Evolutionary conservation across 2,329 filamentous ascomycete genomes (phyloP), one percentile per base, ranked within the genome.

Genomic region (Lachnellula suecica): DNA sequence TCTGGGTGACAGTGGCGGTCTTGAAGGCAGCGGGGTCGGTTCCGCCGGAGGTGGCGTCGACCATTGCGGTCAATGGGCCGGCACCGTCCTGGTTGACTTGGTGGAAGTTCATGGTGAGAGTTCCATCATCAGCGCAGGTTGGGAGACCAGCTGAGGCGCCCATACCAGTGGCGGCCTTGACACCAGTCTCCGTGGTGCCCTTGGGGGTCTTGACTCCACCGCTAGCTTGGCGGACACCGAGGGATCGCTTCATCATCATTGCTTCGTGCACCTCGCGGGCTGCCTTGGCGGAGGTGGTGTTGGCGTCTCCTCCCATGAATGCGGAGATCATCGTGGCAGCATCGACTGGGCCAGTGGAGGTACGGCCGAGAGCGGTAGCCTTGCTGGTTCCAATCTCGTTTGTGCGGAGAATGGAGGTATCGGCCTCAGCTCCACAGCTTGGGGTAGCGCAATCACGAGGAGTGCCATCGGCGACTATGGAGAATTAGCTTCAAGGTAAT

Each of bases 261-360:
- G 78, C 79, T 63, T 90, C 79, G 66, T 94, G 86, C 10, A 97
- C 83, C 48, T 86, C 76, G 24, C 93, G 82, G n/a, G 90, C 85
- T 27, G 75, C 74, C n/a, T 71, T 66, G n/a, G 75, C 74, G 9
- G 66, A 66, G 27, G 71, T 68, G 25, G 65, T 63, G 3, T 68
- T 70, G 11, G 70, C 68, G 20, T 70, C 66, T n/a, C 54, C 65
- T 29, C 76, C 76, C 79, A 88, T 84, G 72, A 87, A 88, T 66
- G 67, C 76, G 52, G 75, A 60, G 58, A 88, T 76, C 70, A 83
- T 81, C 60, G 71, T 72, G 19, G 73, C 71, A 24, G 84, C 78
- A 54, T 83, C 74, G 56, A 87, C 76, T 51, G 79, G 75, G 15
- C 84, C 83, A 54, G 75, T 79, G 63, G 81, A 69, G 47, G 84